Conservation (phyloP, 2,329 filamentous ascomycete genomes). For the Epicoccum nigrum region DNA sequence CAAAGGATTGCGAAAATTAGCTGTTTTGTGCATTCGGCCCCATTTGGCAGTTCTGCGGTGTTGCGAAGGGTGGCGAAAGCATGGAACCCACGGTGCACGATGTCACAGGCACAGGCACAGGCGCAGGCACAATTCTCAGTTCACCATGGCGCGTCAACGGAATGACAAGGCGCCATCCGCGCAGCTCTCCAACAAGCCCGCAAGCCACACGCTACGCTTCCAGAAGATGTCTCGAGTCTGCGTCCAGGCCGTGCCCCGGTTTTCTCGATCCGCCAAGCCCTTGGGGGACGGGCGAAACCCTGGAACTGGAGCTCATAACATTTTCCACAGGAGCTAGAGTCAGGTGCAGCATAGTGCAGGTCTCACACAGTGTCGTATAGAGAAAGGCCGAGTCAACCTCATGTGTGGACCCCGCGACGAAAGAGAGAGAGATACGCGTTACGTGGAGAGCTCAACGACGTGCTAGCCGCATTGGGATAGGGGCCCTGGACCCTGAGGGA, state of each 20-base stretch:
- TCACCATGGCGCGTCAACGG: background rate
- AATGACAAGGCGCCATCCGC: background rate
- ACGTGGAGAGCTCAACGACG: background rate
- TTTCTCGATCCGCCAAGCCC: slow-evolving; percentile 9
- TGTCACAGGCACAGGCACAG: slow-evolving; percentile 7
- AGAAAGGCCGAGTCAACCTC: slow-evolving; percentile 1
- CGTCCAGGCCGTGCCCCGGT: slow-evolving; percentile 10
- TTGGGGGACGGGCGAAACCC: slow-evolving; percentile 10
- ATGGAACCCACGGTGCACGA: background rate
- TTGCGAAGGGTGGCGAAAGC: background rate
- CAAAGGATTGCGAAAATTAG: too few relatives aligned
- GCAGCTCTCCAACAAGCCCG: slow-evolving; percentile 4
- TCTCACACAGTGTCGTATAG: background rate
- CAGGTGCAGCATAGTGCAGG: background rate
- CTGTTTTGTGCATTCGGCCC: too few relatives aligned
- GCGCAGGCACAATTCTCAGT: background rate
- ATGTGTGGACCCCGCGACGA: background rate
- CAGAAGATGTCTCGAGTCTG: slow-evolving; percentile 8
- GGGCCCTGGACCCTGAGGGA: slow-evolving; percentile 13
- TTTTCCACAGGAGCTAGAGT: slow-evolving; percentile 6
- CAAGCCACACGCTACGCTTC: slow-evolving; percentile 13
- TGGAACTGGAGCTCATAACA: slow-evolving; percentile 1
- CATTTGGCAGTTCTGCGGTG: background rate
- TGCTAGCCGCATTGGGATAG: slow-evolving; percentile 1
- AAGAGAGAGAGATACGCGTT: slow-evolving; percentile 11